phyloP scores from a whole-genome alignment of 495 filamentous ascomycete genomes.

The Penicilliopsis zonata region DNA sequence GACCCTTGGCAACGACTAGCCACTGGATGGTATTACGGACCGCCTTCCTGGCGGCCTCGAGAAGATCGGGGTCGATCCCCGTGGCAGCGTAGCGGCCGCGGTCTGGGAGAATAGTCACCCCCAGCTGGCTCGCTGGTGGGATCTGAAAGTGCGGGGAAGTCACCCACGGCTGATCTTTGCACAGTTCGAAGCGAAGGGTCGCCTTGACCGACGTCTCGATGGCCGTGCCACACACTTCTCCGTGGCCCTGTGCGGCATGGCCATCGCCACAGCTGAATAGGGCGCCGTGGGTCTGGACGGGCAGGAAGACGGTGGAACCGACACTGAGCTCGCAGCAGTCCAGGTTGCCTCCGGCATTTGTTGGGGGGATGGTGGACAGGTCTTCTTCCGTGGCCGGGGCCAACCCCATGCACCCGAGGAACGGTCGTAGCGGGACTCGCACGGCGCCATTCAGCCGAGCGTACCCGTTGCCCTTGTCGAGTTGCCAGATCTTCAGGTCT shows the following conservation, averaged over 20 bases:
- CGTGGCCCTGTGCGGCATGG: slow-evolving; percentile 42
- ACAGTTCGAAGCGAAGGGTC: slow-evolving; percentile 29
- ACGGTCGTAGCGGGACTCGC: slow-evolving; percentile 34
- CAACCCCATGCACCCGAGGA: slow-evolving; percentile 40
- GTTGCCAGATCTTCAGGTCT: slow-evolving; percentile 36
- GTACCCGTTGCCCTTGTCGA: slow-evolving; percentile 23
- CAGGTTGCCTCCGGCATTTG: slow-evolving; percentile 37
- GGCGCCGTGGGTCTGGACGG: slow-evolving; percentile 35
- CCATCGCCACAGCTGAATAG: slow-evolving; percentile 42
- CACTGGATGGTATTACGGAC: slow-evolving; percentile 30
- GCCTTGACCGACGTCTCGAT: slow-evolving; percentile 41
- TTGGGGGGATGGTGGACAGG: slow-evolving; percentile 37
- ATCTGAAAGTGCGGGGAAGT: slow-evolving; percentile 32
- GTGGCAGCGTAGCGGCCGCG: slow-evolving; percentile 34
- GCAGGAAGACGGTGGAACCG: slow-evolving; percentile 32
- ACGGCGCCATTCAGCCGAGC: slow-evolving; percentile 30
- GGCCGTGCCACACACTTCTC: slow-evolving; percentile 41
- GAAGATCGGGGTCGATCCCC: slow-evolving; percentile 29
- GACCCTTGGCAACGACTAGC: slow-evolving; percentile 30
- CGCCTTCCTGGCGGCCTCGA: slow-evolving; percentile 33
- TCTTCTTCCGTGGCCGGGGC: slow-evolving; percentile 29
- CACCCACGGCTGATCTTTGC: slow-evolving; percentile 31
- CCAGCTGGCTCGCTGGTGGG: slow-evolving; percentile 15
- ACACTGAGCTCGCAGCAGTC: slow-evolving; percentile 36
- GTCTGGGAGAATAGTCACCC: slow-evolving; percentile 13